Evolutionary conservation across 371 early-diverging fungal species (phyloP), one percentile per base, ranked within the genome.

Genomic region (Entomophthora muscae): DNA sequence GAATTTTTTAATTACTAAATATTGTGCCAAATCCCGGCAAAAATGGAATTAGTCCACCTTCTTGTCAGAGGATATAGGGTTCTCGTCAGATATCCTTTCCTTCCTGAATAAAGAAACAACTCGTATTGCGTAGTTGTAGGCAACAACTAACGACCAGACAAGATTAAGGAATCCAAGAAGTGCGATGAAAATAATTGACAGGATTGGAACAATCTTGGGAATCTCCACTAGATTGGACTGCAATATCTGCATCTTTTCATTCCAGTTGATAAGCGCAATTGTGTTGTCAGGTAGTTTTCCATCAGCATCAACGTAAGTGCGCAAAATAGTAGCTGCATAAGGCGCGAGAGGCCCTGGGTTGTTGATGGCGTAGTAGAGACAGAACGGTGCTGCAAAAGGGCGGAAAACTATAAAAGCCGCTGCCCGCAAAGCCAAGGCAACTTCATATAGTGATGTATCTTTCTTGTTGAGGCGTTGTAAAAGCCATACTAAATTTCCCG

Each of bases 401-500:
- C 61, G 1, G 42, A 61, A 30, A 21, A 61, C n/a, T 21, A 32
- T 3, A 22, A 61, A 61, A 30, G 27, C 31, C 24, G 27, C 42
- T 21, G 52, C 61, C 22, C 61, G 26, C 2, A 30, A 61, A 42
- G 42, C 21, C 24, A 61, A 42, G 2, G 22, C 61, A 12, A 33
- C 2, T 10, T 31, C 31, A 24, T 28, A 61, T 3, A n/a, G n/a
- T 22, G 21, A 3, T 12, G 61, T 33, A 21, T 30, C 33, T 24
- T 61, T 61, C 61, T 29, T 32, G 22, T 61, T 26, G 10, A 61
- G 23, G 42, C 17, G 23, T 24, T 61, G 23, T 7, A 61, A 61
- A 33, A 21, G 17, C 61, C 61, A 61, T 17, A 61, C 61, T 7
- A 61, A 26, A 33, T 61, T 61, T 10, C 22, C 31, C 13, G 61